Conservation (phyloP, 1,139 yeast genomes). For the Meyerozyma sp. region DNA sequence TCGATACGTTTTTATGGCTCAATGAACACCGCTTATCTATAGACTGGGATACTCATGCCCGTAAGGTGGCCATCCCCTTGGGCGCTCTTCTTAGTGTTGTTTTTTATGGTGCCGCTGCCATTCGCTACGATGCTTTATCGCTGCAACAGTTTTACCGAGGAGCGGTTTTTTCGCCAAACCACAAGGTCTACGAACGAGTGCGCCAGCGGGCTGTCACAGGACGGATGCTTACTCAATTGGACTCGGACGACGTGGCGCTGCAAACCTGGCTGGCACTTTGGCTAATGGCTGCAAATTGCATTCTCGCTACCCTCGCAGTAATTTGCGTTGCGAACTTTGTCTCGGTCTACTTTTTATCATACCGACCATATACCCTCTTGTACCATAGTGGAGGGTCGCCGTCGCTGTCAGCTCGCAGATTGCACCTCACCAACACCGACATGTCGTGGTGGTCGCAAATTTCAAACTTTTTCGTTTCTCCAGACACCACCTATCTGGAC, state of each 20-base stretch:
- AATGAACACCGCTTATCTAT: slow-evolving; percentile 52
- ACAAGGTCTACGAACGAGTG: slow-evolving; percentile 28
- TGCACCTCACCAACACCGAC: slow-evolving; percentile 9
- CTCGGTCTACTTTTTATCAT: slow-evolving; percentile 21
- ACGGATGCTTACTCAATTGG: background rate
- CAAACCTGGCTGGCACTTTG: slow-evolving; percentile 4
- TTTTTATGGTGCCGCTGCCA: slow-evolving; percentile 16
- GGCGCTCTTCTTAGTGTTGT: slow-evolving; percentile 31
- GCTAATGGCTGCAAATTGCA: slow-evolving; percentile 16
- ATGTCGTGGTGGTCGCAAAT: background rate
- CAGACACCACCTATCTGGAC: background rate
- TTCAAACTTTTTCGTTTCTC: background rate
- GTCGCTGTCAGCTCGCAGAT: slow-evolving; percentile 32
- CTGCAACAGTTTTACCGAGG: slow-evolving; percentile 17
- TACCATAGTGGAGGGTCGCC: slow-evolving; percentile 29
- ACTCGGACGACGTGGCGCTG: background rate
- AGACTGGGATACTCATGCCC: slow-evolving; percentile 60
- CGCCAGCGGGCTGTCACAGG: slow-evolving; percentile 13
- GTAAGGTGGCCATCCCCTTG: slow-evolving; percentile 39
- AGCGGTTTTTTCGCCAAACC: slow-evolving; percentile 24
- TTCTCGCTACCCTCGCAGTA: slow-evolving; percentile 13
- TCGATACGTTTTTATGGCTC: slow-evolving; percentile 47
- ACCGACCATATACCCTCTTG: slow-evolving; percentile 36
- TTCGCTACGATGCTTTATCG: slow-evolving; percentile 17
- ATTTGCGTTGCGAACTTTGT: slow-evolving; percentile 25